Evolutionary conservation across 108 stramenopile genomes (phyloP), one percentile per base, ranked within the genome.

Genomic region (Fragilariopsis cylindrus): DNA sequence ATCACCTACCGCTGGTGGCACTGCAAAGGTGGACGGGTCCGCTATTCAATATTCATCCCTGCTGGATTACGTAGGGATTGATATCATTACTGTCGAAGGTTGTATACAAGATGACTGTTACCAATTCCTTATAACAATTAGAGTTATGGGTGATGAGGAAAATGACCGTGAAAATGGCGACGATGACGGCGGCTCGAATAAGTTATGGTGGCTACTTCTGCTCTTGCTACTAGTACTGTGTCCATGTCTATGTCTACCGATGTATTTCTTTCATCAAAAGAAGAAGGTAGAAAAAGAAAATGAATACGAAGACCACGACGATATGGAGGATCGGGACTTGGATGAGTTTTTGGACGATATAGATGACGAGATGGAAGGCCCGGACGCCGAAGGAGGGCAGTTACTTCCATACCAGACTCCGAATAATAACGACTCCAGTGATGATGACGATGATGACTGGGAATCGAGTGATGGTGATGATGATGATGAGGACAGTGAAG

Each of bases 141-240:
- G n/a, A 21, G 48, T 68, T 3, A 68, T 68, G 49, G 67, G 67
- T 3, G 19, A 48, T 11, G 48, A 48, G 40, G 11, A n/a, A 15
- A 21, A 49, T 49, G 16, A 47, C 7, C 3, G n/a, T 39, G 49
- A 21, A 7, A 44, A 43, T 16, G 43, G 13, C 46, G 43, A 5
- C 4, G 44, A 46, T 11, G 7, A 48, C n/a, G 67, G 45, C 5
- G 66, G 49, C 5, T 50, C n/a, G 18, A 68, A 68, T 11, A 68
- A 68, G 18, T 40, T 68, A 44, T 53, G 12, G n/a, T 68, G 67
- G 67, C 48, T 68, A 6, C 48, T 68, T 8, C 16, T 60, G n/a
- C 7, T 52, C 2, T 5, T 52, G 5, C 46, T 68, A 30, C 30
- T 68, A 48, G 8, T 63, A 7, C 16, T 63, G 3, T n/a, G 43